phyloP scores from a whole-genome alignment of 139 green algal species.

The Chlamydomonas eustigma region DNA sequence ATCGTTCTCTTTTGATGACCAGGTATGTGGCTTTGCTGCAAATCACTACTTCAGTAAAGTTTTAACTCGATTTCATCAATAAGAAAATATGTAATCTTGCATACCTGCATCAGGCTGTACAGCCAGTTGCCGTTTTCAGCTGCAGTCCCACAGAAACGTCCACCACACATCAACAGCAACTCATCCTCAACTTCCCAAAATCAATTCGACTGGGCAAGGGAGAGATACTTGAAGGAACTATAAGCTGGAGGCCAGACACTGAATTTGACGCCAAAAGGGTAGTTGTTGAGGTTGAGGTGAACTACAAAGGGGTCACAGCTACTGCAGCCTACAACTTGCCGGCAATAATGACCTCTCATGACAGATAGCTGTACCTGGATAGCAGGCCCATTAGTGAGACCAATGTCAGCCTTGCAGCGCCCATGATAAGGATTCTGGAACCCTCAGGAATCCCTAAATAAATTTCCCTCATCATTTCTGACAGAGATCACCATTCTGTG shows the following conservation, averaged over 20 bases:
- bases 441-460: too few relatives aligned
- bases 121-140: not conserved
- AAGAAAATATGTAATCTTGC: too few relatives aligned
- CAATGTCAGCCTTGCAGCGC: too few relatives aligned
- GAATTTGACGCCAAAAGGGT: not conserved
- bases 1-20: not conserved
- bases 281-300: not conserved
- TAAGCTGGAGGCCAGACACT: not conserved
- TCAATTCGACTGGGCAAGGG: not conserved
- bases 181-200: conserved; percentile 11
- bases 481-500: too few relatives aligned
- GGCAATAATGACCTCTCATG: conserved; percentile 3
- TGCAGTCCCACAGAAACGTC: not conserved
- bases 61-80: too few relatives aligned
- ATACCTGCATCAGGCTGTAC: too few relatives aligned
- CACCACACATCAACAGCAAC: conserved; percentile 4
- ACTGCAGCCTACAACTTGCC: not conserved
- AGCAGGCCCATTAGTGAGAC: too few relatives aligned
- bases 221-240: not conserved
- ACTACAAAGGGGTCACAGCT: conserved; percentile 4
- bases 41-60: too few relatives aligned
- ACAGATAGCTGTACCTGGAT: too few relatives aligned
- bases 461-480: too few relatives aligned
- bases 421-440: too few relatives aligned
- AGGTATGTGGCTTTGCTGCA: too few relatives aligned